Evolutionary conservation across 257 asterid genomes (phyloP), one percentile per base, ranked within the genome.

Genomic region (Leonotis leonurus): DNA sequence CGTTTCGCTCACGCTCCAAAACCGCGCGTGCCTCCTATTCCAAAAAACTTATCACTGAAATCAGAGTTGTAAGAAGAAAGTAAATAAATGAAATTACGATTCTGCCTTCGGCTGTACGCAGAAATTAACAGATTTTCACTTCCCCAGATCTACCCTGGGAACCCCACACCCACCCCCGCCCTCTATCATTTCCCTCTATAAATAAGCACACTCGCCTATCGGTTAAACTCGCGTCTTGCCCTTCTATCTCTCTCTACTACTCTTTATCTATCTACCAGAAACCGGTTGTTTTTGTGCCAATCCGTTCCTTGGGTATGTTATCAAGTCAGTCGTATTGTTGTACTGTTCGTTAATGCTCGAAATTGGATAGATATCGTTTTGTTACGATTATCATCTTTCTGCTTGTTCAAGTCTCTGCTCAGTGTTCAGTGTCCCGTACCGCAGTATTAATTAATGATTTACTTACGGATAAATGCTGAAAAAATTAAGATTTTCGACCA

Each of bases 171-270:
- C 70, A 22, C 59, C 56, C 29, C 64, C 62, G 72, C 54, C 39
- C 2, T 0, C 32, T 39, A 37, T 11, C 61, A 39, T 35, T 65
- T 57, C 58, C 37, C 36, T 70, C 85, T 81, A 80, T 78, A 82
- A 72, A 85, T 80, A 68, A 10, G 26, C 62, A 2, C 58, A 20
- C n/a, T 22, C 68, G 5, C 1, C 25, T 49, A 14, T 20, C 39
- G 17, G 49, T 41, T 33, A 27, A 56, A 56, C 72, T 82, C 80
- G 87, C 70, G 87, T 66, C 75, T 58, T 76, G 65, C 80, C 75
- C 60, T 14, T 57, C 50, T 45, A 50, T 64, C 68, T 37, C 53
- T 27, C 56, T 56, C 33, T 60, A 16, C 27, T 8, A 6, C 9
- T 13, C 56, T 2, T 3, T n/a, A 43, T 4, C 65, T 56, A 51